Evolutionary conservation across 306 rosid genomes (phyloP), one percentile per base, ranked within the genome.

Genomic region (Leucaena leucocephala): DNA sequence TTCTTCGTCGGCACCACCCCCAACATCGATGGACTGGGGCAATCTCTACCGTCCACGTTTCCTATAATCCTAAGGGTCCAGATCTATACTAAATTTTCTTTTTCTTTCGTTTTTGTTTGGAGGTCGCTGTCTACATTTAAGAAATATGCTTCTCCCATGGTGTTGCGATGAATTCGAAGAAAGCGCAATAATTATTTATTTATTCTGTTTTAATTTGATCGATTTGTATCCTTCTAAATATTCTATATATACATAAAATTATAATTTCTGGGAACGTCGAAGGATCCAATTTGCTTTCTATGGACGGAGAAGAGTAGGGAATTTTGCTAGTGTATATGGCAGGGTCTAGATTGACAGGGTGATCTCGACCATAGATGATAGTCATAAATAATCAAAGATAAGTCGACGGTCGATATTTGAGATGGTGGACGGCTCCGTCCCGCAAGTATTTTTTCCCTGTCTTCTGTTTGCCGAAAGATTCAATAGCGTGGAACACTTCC

Each of bases 1-100:
- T 68, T 85, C 77, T 61, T 85, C 1, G 17, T 71, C 2, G 97
- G 84, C 48, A 88, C 92, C 43, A 92, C 87, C 12, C 96, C 92
- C 81, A 88, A 40, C 0, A 91, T 68, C 74, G 78, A 3, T 64
- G 38, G 78, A 64, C 2, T 14, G 0, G 67, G 6, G 1, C 4
- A 42, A 64, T 72, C 2, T 72, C 17, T 4, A 72, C 91, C 92
- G 81, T 75, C 59, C 91, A 85, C 85, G 86, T 86, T 90, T 74
- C 72, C 1, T 0, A 2, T 0, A 2, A 82, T 74, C 67, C 0
- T 12, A 22, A 11, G 34, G 35, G 40, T 36, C 8, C 21, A 27
- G 27, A 27, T 27, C 27, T 27, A 27, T 27, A 1, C 27, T 27
- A 27, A 27, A 4, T 54, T 33, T 8, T 3, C 7, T 19, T 17